Percentiles rank a stretch among this genome's conserved stretches.
These are phyloP conservation scores for Epichloe brachyelytri DNA, from an alignment of 2,329 filamentous ascomycete genomes.

Conservation along the genomic window DNA sequence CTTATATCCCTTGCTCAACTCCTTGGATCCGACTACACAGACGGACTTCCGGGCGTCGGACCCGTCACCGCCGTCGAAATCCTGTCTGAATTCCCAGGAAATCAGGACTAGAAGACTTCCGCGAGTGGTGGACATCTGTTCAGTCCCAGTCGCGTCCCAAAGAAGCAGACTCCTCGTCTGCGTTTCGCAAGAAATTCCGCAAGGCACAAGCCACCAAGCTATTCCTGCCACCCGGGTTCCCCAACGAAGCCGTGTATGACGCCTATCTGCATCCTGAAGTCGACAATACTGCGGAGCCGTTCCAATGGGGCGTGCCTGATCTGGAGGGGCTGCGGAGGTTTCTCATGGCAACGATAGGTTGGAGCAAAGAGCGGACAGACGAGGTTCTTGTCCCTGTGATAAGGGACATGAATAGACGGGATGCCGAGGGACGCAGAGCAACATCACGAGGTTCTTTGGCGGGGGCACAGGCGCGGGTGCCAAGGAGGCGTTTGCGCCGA, in stretches of 20 bases:
- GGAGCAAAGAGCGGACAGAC: conserved; percentile 83
- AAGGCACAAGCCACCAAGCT: conserved; percentile 68
- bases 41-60: conserved; percentile 79
- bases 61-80: conserved; percentile 94
- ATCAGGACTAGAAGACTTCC: conserved; percentile 57
- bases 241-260: conserved; percentile 61
- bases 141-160: conserved; percentile 55
- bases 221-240: conserved; percentile 72
- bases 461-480: conserved; percentile 59
- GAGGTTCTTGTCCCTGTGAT: conserved; percentile 94
- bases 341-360: conserved; percentile 85
- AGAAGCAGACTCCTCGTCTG: conserved; percentile 42
- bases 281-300: conserved; percentile 61
- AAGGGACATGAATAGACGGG: conserved; percentile 81
- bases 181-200: conserved; percentile 79
- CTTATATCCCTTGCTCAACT: conserved; percentile 85
- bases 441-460: conserved; percentile 87
- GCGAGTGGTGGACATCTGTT: conserved; percentile 74
- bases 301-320: conserved; percentile 94
- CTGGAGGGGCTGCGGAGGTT: conserved; percentile 73
- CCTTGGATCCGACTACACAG: conserved; percentile 87
- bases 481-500: conserved; percentile 55
- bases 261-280: conserved; percentile 84
- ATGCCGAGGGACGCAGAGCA: conserved; percentile 82
- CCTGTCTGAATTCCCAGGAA: conserved; percentile 67